Evolutionary conservation across 2,329 filamentous ascomycete species (phyloP).

Genomic region (Colletotrichum euphorbiae): DNA sequence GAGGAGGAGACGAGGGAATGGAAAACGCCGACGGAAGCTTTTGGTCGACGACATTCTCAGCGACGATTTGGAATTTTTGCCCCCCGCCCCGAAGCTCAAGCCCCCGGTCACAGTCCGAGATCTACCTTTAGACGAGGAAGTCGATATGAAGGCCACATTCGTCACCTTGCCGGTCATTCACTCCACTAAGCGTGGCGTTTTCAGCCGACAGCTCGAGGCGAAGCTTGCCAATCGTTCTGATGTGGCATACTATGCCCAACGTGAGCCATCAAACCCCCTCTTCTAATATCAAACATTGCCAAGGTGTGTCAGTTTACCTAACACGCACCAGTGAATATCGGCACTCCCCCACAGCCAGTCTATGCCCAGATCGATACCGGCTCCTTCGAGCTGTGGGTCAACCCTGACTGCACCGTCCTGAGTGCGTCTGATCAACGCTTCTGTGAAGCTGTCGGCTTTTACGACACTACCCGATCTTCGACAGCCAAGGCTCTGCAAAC

Average conservation of each 20-base stretch:
- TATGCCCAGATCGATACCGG: slow-evolving; percentile 69
- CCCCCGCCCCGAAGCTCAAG: slow-evolving; percentile 2
- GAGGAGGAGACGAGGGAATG: slow-evolving; percentile 22
- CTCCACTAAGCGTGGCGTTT: slow-evolving; percentile 48
- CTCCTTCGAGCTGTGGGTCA: slow-evolving; percentile 72
- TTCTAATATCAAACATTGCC: not conserved
- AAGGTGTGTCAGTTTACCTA: not conserved
- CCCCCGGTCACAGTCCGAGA: slow-evolving; percentile 17
- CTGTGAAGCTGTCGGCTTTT: slow-evolving; percentile 59
- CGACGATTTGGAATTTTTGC: slow-evolving; percentile 15
- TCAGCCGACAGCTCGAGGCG: slow-evolving; percentile 57
- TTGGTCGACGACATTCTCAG: slow-evolving; percentile 20
- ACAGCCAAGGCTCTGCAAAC: slow-evolving; percentile 49
- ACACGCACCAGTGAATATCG: slow-evolving; percentile 55
- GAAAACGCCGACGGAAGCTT: slow-evolving; percentile 20
- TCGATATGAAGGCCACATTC: slow-evolving; percentile 37
- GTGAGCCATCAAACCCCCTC: slow-evolving; percentile 46
- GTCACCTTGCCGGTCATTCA: slow-evolving; percentile 48
- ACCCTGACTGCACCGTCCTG: slow-evolving; percentile 67
- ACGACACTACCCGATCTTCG: slow-evolving; percentile 56
- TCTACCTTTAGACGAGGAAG: slow-evolving; percentile 32
- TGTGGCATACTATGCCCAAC: slow-evolving; percentile 64
- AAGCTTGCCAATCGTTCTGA: slow-evolving; percentile 63
- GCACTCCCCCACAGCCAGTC: slow-evolving; percentile 64
- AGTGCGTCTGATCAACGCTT: slow-evolving; percentile 54